Evolutionary conservation across 106 monocot genomes (phyloP).

Genomic region (Platanthera zijinensis): DNA sequence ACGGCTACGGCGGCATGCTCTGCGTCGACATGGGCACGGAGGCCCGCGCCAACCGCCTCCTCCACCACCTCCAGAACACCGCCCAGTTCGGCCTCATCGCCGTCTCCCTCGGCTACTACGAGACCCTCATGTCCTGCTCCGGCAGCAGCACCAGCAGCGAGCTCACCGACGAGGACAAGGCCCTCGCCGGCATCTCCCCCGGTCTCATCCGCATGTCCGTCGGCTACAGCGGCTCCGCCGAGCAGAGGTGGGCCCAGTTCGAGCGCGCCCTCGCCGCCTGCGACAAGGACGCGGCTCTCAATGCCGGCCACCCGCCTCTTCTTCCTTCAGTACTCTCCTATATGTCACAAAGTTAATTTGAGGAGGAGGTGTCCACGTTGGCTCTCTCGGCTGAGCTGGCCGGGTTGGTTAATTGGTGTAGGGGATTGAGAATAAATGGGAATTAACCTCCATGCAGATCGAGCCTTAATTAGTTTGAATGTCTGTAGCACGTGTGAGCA

Average conservation of each 20-base stretch:
- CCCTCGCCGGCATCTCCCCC: constrained; percentile 67
- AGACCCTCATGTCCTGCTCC: constrained; percentile 97
- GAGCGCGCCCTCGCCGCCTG: constrained; percentile 49
- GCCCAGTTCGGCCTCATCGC: constrained; percentile 95
- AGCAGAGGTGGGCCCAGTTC: constrained; percentile 93
- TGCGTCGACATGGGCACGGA: constrained; percentile 94
- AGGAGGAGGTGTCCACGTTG: too few relatives aligned
- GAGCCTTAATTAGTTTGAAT: too few relatives aligned
- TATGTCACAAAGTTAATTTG: too few relatives aligned
- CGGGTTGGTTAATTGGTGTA: too few relatives aligned
- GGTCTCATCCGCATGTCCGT: constrained; percentile 87
- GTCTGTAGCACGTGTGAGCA: too few relatives aligned
- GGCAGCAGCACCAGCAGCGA: constrained; percentile 95
- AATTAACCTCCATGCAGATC: too few relatives aligned
- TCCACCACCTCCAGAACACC: constrained; percentile 92
- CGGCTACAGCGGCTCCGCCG: constrained; percentile 78
- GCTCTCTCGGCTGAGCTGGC: too few relatives aligned
- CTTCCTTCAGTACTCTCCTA: too few relatives aligned
- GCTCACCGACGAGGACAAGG: constrained; percentile 57
- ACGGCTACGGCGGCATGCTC: constrained; percentile 92
- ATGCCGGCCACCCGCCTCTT: too few relatives aligned
- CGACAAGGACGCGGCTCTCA: not conserved
- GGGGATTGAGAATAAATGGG: too few relatives aligned
- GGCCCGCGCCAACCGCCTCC: constrained; percentile 67
- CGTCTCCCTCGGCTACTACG: constrained; percentile 92